These are phyloP conservation scores for Oryza meridionalis DNA, from an alignment of 176 grass and related monocot species.

Conservation along the genomic window DNA sequence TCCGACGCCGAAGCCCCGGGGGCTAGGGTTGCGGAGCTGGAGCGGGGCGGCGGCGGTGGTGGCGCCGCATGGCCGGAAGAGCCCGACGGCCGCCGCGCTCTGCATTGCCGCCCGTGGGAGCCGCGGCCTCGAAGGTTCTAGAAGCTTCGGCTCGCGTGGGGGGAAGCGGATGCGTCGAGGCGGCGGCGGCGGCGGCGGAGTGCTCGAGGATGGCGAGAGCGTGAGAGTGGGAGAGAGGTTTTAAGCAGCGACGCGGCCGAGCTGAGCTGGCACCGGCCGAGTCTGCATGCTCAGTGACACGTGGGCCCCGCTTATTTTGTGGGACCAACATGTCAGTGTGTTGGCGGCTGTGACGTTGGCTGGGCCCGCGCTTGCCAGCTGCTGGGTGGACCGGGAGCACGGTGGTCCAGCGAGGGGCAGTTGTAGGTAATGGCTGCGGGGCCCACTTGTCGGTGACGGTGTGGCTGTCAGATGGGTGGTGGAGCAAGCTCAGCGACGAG, in stretches of 20 bases:
- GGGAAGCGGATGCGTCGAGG: conserved; percentile 35
- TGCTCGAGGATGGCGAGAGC: conserved; percentile 36
- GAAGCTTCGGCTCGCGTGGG: background rate
- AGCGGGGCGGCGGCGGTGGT: conserved; percentile 10
- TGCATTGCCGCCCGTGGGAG: conserved; percentile 33
- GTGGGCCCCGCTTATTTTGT: background rate
- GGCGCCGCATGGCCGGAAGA: conserved; percentile 49
- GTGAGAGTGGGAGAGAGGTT: background rate
- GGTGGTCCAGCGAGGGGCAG: background rate
- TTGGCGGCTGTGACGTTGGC: too few relatives aligned
- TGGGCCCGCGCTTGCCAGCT: background rate
- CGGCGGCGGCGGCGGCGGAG: conserved; percentile 39
- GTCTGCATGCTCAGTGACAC: background rate
- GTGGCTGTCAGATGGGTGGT: background rate
- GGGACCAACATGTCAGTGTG: background rate
- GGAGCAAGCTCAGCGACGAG: background rate
- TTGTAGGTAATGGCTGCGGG: background rate
- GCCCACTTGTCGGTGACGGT: background rate
- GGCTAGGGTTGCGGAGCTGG: conserved; percentile 20
- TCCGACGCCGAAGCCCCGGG: background rate
- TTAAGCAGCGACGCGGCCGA: background rate
- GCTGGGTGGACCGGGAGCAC: background rate
- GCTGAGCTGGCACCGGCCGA: conserved; percentile 9
- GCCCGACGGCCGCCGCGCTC: conserved; percentile 53
- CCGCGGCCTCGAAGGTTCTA: background rate